Evolutionary conservation across 2,329 filamentous ascomycete genomes (phyloP).

Genomic region (Trichoderma brevicompactum): DNA sequence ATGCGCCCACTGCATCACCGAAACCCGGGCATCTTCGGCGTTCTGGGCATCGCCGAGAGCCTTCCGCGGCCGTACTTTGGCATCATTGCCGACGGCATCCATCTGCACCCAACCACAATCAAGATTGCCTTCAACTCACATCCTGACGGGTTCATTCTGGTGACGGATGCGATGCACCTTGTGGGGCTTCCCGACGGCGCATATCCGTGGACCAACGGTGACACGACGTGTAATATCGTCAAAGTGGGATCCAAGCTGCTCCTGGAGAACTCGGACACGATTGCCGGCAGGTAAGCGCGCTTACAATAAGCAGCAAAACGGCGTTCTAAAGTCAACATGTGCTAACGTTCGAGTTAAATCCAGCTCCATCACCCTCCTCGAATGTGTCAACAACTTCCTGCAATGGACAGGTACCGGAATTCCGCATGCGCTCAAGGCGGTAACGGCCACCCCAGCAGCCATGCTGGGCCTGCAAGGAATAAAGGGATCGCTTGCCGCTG

Average conservation of each 20-base stretch:
- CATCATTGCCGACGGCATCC: conserved; percentile 87
- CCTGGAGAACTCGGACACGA: conserved; percentile 76
- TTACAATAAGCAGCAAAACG: not conserved
- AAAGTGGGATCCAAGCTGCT: conserved; percentile 75
- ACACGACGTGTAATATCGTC: conserved; percentile 60
- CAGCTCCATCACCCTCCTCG: conserved; percentile 73
- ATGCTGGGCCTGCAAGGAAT: conserved; percentile 71
- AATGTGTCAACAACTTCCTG: conserved; percentile 82
- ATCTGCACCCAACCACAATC: conserved; percentile 84
- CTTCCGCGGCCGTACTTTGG: conserved; percentile 76
- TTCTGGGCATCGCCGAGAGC: conserved; percentile 70
- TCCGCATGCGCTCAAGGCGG: conserved; percentile 70
- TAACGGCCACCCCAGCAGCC: conserved; percentile 75
- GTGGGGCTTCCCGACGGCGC: conserved; percentile 81
- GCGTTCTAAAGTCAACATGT: not conserved
- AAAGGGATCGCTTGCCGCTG: conserved; percentile 69
- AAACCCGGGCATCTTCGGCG: conserved; percentile 87
- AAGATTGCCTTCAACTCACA: conserved; percentile 89
- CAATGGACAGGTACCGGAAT: conserved; percentile 72
- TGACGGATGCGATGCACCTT: conserved; percentile 91
- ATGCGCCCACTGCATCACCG: conserved; percentile 91
- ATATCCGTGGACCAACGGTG: conserved; percentile 83
- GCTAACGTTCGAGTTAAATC: not conserved
- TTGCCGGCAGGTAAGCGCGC: conserved; percentile 70
- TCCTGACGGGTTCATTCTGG: conserved; percentile 81